Conservation (phyloP, 2,329 filamentous ascomycete species). For the Xylariaceae sp. region DNA sequence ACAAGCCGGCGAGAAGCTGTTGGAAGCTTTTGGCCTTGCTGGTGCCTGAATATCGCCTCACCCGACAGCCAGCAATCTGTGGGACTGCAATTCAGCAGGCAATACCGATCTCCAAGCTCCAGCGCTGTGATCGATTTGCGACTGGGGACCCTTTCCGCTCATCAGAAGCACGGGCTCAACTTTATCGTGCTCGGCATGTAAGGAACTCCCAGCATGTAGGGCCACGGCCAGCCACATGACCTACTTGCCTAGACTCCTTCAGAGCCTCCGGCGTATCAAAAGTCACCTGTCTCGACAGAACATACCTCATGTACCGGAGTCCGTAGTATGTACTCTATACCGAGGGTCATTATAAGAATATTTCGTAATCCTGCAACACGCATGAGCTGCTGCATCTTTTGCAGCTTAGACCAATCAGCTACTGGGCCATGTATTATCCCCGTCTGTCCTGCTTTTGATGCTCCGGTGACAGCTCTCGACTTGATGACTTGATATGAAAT, state of each 20-base stretch:
- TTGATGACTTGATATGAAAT: no score
- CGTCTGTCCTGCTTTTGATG: no score
- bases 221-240: background rate
- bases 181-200: background rate
- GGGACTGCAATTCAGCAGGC: background rate
- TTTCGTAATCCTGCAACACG: no score
- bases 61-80: no score
- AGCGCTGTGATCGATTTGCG: background rate
- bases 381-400: no score
- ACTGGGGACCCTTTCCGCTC: background rate
- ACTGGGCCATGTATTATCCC: no score
- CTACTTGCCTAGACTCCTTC: no score
- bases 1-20: background rate
- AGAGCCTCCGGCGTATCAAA: background rate
- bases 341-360: no score
- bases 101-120: background rate
- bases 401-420: no score
- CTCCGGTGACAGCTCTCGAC: no score
- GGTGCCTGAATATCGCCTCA: conserved; percentile 1
- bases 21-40: background rate
- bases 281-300: background rate
- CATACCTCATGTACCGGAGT: background rate
- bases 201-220: background rate
- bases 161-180: background rate
- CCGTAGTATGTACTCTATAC: background rate